Percentiles rank a stretch among this genome's conserved stretches.
phyloP scores from a whole-genome alignment of 2,329 filamentous ascomycete genomes.

The Penicillium brasilianum region DNA sequence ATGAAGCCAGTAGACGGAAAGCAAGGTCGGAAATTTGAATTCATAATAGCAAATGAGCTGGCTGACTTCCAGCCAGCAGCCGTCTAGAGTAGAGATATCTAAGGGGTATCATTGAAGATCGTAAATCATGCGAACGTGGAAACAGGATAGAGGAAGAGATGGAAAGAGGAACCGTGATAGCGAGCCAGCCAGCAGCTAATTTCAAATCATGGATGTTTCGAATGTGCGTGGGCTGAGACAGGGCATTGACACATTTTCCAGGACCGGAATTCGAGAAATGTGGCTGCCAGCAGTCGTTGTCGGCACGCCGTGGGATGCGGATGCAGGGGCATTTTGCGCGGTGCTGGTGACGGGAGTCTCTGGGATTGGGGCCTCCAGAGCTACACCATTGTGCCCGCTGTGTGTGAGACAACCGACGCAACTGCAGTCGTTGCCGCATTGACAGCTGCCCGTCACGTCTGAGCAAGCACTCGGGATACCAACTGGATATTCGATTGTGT shows the following conservation, averaged over 20 bases:
- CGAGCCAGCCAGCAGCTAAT: neutral
- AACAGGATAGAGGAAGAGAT: neutral
- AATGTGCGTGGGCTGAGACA: slow-evolving; percentile 32
- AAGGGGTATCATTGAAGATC: slow-evolving; percentile 37
- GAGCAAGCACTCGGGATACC: slow-evolving; percentile 49
- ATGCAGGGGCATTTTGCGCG: neutral
- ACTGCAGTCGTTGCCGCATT: slow-evolving; percentile 57
- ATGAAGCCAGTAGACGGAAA: neutral
- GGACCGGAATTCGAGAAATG: slow-evolving; percentile 24
- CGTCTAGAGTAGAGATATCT: slow-evolving; percentile 24
- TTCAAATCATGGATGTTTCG: slow-evolving; percentile 30
- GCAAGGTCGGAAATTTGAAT: neutral
- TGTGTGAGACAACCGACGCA: slow-evolving; percentile 61
- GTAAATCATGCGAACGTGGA: slow-evolving; percentile 27
- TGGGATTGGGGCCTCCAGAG: slow-evolving; percentile 34
- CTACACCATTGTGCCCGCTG: slow-evolving; percentile 54
- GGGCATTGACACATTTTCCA: slow-evolving; percentile 28
- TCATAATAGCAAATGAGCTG: slow-evolving; percentile 7
- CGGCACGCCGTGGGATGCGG: slow-evolving; percentile 8
- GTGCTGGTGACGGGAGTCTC: slow-evolving; percentile 13
- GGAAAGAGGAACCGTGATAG: neutral
- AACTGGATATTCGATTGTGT: slow-evolving; percentile 49
- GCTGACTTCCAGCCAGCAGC: slow-evolving; percentile 7
- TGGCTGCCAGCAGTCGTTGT: slow-evolving; percentile 14
- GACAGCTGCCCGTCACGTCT: slow-evolving; percentile 56